Conservation (phyloP, 2,329 filamentous ascomycete genomes). For the Arthrobotrys pseudoclavata region DNA sequence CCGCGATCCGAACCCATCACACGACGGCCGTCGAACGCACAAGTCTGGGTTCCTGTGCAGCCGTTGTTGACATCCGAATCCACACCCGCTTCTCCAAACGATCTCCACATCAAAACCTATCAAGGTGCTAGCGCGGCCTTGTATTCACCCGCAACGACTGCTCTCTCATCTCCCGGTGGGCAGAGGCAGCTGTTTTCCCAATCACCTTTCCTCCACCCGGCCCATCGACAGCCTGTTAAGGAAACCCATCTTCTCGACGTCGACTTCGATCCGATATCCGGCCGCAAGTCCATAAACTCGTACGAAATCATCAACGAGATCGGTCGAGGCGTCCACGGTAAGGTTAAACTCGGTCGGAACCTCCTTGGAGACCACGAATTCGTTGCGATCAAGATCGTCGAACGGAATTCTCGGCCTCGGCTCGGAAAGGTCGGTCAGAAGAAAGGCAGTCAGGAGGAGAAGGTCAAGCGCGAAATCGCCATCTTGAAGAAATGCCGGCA, state of each 20-base stretch:
- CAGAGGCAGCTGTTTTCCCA: constrained; percentile 55
- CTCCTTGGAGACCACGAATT: constrained; percentile 68
- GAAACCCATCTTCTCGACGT: constrained; percentile 69
- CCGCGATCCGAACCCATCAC: constrained; percentile 60
- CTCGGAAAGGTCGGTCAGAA: constrained; percentile 79
- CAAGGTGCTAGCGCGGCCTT: constrained; percentile 53
- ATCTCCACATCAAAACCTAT: constrained; percentile 57
- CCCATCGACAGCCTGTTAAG: constrained; percentile 62
- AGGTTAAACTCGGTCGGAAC: constrained; percentile 94
- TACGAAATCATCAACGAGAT: constrained; percentile 98
- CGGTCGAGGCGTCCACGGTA: constrained; percentile 94
- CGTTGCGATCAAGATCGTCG: constrained; percentile 98
- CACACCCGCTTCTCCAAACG: constrained; percentile 49
- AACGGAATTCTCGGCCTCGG: constrained; percentile 90
- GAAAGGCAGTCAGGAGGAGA: constrained; percentile 71
- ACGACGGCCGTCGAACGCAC: constrained; percentile 52
- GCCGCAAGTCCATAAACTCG: constrained; percentile 96
- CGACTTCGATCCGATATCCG: constrained; percentile 87
- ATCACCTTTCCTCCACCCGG: constrained; percentile 61
- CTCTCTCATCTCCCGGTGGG: constrained; percentile 54
- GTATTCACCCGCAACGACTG: constrained; percentile 56
- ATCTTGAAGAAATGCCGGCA: constrained; percentile 98
- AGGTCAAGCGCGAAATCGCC: constrained; percentile 94
- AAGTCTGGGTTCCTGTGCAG: constrained; percentile 59
- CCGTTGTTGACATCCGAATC: constrained; percentile 56